phyloP scores from a whole-genome alignment of 768 basidiomycete species.

The Tylopilus intermedius region DNA sequence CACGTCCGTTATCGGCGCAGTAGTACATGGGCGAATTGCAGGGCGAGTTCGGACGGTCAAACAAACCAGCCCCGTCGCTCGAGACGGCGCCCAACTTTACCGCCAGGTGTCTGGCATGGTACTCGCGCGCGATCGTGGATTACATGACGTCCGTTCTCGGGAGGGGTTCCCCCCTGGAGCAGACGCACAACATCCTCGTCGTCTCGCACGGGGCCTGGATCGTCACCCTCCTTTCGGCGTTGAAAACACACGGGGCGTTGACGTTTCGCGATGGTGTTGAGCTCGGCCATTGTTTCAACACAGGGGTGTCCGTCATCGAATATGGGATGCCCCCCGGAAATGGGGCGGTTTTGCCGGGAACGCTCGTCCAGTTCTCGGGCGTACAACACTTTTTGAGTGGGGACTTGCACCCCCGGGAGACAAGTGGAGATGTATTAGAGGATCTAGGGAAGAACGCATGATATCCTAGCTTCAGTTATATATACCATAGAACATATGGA shows the following conservation, averaged over 20 bases:
- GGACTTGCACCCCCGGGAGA: slow-evolving; percentile 32
- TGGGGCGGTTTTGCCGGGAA: slow-evolving; percentile 26
- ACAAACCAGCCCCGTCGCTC: slow-evolving; percentile 19
- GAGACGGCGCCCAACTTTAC: slow-evolving; percentile 35
- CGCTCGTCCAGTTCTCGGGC: slow-evolving; percentile 51
- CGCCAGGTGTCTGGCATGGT: slow-evolving; percentile 57
- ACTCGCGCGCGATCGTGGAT: slow-evolving; percentile 44
- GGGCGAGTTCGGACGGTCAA: slow-evolving; percentile 34
- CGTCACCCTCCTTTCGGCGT: slow-evolving; percentile 41
- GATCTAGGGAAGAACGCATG: slow-evolving; percentile 1
- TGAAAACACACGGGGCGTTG: slow-evolving; percentile 41
- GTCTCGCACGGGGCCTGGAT: slow-evolving; percentile 69
- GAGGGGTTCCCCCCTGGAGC: slow-evolving; percentile 29
- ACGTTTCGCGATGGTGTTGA: slow-evolving; percentile 30
- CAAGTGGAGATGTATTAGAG: slow-evolving; percentile 48
- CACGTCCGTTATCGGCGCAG: neutral
- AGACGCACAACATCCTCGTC: slow-evolving; percentile 42
- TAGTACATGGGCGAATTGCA: slow-evolving; percentile 63
- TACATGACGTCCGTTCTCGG: slow-evolving; percentile 18
- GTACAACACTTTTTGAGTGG: slow-evolving; percentile 44
- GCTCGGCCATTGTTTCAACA: slow-evolving; percentile 24
- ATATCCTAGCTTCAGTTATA: slow-evolving; percentile 6
- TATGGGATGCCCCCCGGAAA: slow-evolving; percentile 32
- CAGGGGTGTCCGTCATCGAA: slow-evolving; percentile 53
- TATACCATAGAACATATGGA: too few species aligned